These are phyloP conservation scores for Rhodamnia rubescens DNA, from an alignment of 345 rosid species.

Conservation along the genomic window DNA sequence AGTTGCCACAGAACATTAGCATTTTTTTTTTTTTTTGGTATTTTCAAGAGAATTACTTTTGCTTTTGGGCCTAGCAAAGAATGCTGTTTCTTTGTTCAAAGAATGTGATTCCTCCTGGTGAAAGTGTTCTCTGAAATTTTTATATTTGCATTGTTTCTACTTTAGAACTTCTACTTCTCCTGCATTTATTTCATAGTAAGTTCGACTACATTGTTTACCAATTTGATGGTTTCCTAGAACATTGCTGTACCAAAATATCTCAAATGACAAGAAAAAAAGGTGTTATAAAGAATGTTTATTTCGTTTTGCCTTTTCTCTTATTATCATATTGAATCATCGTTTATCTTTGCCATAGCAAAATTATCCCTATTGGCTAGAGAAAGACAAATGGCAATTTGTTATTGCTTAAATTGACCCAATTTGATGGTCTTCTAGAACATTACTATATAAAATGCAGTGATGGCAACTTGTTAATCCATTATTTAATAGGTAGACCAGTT, in stretches of 20 bases:
- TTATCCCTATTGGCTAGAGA: background rate
- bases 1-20: background rate
- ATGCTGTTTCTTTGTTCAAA: background rate
- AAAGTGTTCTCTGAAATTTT: background rate
- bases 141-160: background rate
- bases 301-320: too few relatives aligned
- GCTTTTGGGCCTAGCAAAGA: background rate
- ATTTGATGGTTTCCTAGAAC: background rate
- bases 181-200: background rate
- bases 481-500: background rate
- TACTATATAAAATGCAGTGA: background rate
- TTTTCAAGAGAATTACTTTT: background rate
- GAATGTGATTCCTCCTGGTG: background rate
- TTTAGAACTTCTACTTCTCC: background rate
- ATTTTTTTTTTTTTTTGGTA: background rate
- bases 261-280: too few relatives aligned
- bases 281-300: too few relatives aligned
- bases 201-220: background rate
- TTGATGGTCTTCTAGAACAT: background rate
- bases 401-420: background rate
- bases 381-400: background rate
- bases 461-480: background rate
- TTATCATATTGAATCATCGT: background rate
- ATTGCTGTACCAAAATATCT: background rate
- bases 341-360: background rate